Percentiles rank a stretch among this genome's conserved stretches.
Conservation (phyloP, 192 early-diverging fungal genomes). For the Gamsiella multidivaricata region DNA sequence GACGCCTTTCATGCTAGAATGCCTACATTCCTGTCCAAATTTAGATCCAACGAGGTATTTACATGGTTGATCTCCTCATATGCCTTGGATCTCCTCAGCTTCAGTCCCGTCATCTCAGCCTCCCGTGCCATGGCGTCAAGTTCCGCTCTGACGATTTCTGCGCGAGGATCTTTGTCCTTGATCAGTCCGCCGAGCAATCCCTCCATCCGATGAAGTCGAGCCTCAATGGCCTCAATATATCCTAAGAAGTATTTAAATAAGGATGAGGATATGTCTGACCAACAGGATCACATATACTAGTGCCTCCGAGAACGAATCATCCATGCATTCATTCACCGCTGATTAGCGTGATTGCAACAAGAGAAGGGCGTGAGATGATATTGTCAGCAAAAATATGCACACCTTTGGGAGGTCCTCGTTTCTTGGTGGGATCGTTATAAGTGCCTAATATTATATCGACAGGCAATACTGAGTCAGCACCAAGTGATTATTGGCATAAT, state of each 20-base stretch:
- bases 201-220: conserved; percentile 77
- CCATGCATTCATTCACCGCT: too few relatives aligned
- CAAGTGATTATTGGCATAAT: too few relatives aligned
- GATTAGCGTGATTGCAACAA: neutral
- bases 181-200: conserved; percentile 68
- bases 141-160: conserved; percentile 55
- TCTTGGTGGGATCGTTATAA: conserved; percentile 61
- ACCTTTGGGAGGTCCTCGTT: conserved; percentile 65
- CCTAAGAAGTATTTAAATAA: too few relatives aligned
- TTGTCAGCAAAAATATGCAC: neutral
- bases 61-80: conserved; percentile 46
- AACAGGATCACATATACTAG: too few relatives aligned
- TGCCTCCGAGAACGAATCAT: too few relatives aligned
- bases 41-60: too few relatives aligned
- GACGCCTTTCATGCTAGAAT: too few relatives aligned
- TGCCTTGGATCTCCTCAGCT: conserved; percentile 46
- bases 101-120: conserved; percentile 55
- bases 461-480: too few relatives aligned
- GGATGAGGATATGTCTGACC: too few relatives aligned
- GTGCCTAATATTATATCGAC: conserved; percentile 28
- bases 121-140: conserved; percentile 55
- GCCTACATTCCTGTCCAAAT: too few relatives aligned
- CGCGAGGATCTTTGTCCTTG: conserved; percentile 60
- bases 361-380: too few relatives aligned
- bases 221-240: conserved; percentile 88